Base-by-base conservation (phyloP, 1,284 basidiomycete genomes). In the Apiotrichum laibachii region DNA sequence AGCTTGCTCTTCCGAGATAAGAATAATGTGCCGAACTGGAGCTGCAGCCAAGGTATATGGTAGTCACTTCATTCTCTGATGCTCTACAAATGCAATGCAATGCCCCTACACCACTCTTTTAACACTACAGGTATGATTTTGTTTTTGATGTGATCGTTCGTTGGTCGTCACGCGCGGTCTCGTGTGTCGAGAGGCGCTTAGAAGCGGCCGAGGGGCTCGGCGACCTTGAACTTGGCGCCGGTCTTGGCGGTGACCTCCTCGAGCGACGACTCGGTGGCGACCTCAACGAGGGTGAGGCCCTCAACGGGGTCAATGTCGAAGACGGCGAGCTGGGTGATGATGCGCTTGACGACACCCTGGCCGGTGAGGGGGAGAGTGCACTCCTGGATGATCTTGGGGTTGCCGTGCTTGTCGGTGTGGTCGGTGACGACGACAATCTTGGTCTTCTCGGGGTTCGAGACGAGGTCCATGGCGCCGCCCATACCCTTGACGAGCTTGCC, bases 381-480 rank as follows among this genome's bases (percentile, higher is more conserved):
- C 71, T 88, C 79, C 67, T 87, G 82, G 53, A 94, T 82, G 61
- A 98, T 86, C 82, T 98, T 98, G 54, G 88, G 86, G 65, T 84
- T 84, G 52, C 92, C 93, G 72, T 91, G 86, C 80, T 93, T 95
- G 72, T 95, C 91, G 83, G 91, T 89, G 48, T 62, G 60, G 53
- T 51, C 54, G 42, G 60, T 62, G 33, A 62, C 60, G 26, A 56
- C 55, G 35, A 63, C 54, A 44, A 76, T 66, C 77, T 87, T 90
- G 50, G 58, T 94, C 79, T 91, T 87, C 66, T 86, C 85, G 79
- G 95, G 93, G 45, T 46, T 46, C 22, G 45, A 46, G 57, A 94
- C 91, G 53, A 94, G 85, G 73, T 95, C 92, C 92, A 96, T 96
- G 2, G 93, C 92, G 58, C 94, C 93, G 34, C 93, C 93, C 75